Evolutionary conservation across 257 asterid species (phyloP), one percentile per base, ranked within the genome.

Genomic region (Cruciata laevipes): DNA sequence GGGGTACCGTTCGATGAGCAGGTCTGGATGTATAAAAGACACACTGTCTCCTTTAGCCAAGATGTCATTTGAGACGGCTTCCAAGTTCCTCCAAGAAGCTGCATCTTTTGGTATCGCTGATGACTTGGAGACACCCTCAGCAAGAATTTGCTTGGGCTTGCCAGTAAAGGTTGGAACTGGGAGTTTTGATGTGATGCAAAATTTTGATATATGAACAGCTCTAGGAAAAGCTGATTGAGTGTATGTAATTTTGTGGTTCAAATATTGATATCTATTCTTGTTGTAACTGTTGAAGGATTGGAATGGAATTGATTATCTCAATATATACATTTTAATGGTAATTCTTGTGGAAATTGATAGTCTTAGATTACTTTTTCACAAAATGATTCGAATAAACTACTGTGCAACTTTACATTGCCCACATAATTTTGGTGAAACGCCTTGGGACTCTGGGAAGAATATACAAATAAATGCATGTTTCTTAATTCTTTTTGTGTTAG

Each of bases 161-260:
- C 97, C 99, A 13, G 96, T 85, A 13, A 90, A 86, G 75, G 73
- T 90, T 79, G 97, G 99, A 20, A 90, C 97, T 2, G 99, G 99
- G 53, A 75, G 85, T 71, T 90, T 90, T 72, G 97, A 88, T 55
- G 51, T 93, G 77, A 90, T 90, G 99, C 99, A 92, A 61, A 80
- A 81, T 68, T 65, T 87, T 78, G 85, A 83, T 24, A 49, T 51
- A 65, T 49, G 32, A 27, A 25, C 38, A 13, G 30, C 9, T 10
- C 33, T 14, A 25, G 18, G 33, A 37, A 63, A 33, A 47, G 20
- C 25, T 30, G 12, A 44, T 30, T 30, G 20, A 33, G 42, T 0
- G 32, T 47, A 57, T 14, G 0, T 23, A 23, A 21, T 20, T 5
- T 33, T 35, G 1, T 55, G 30, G 21, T 55, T 55, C 31, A 13